phyloP scores from a whole-genome alignment of 2,329 filamentous ascomycete genomes.

The Aureobasidium sp. region DNA sequence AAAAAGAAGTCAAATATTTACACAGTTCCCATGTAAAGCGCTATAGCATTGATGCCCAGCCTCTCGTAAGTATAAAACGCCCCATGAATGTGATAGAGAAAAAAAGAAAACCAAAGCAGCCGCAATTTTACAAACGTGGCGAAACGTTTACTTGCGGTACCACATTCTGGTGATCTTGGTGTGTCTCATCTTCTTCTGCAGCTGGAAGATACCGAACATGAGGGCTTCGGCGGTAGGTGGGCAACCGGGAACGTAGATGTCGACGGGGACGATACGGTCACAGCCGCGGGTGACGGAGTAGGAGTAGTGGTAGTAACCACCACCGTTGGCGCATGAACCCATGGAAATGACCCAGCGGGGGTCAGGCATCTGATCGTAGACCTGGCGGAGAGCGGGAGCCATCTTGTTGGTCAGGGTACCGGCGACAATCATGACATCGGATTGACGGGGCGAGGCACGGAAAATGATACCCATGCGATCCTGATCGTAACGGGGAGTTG shows the following conservation, averaged over 20 bases:
- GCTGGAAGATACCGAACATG: constrained; percentile 59
- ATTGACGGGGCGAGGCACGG: constrained; percentile 77
- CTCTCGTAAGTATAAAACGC: constrained; percentile 5
- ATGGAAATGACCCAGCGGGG: constrained; percentile 77
- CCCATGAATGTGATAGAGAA: not conserved
- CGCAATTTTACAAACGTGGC: not conserved
- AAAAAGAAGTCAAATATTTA: constrained; percentile 8
- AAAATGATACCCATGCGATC: constrained; percentile 86
- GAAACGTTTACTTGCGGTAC: constrained; percentile 39
- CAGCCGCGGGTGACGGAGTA: constrained; percentile 69
- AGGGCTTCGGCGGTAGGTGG: constrained; percentile 45
- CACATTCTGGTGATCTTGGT: constrained; percentile 47
- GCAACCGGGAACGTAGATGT: constrained; percentile 72
- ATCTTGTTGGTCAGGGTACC: constrained; percentile 95
- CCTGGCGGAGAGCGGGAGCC: constrained; percentile 77
- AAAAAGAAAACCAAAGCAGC: not conserved
- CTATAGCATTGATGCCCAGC: constrained; percentile 3
- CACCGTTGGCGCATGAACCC: constrained; percentile 77
- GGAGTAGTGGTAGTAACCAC: constrained; percentile 77
- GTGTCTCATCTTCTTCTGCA: constrained; percentile 66
- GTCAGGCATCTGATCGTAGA: constrained; percentile 92
- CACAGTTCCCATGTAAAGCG: constrained; percentile 2
- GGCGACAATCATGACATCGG: constrained; percentile 89
- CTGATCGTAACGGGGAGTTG: constrained; percentile 81
- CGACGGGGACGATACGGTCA: constrained; percentile 69